Evolutionary conservation across 1,284 basidiomycete genomes (phyloP).

Genomic region (Ustilago hordei): DNA sequence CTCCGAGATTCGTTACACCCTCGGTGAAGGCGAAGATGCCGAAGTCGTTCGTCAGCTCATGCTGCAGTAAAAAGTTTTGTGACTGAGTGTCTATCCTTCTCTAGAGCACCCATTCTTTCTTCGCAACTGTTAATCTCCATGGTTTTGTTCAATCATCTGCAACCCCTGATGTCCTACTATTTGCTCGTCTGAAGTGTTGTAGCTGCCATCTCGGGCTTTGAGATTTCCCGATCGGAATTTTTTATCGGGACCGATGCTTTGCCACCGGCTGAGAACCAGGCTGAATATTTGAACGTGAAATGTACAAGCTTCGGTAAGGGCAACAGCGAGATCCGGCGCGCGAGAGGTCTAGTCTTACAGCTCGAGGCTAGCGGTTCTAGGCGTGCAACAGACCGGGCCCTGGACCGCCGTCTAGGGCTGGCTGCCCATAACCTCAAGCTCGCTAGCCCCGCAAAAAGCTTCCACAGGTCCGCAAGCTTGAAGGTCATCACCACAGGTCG

Average conservation of each 20-base stretch:
- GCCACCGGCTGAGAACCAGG: no score
- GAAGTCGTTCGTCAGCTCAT: conserved; percentile 38
- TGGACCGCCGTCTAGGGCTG: background rate
- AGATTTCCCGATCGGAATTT: no score
- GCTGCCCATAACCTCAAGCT: background rate
- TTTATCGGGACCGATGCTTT: no score
- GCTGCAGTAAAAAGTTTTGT: conserved; percentile 20
- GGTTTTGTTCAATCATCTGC: no score
- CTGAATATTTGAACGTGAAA: conserved; percentile 34
- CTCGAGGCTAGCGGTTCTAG: background rate
- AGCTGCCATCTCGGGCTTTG: no score
- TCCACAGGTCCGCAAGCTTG: background rate
- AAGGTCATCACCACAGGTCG: background rate
- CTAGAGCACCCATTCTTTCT: background rate
- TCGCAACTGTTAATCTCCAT: background rate
- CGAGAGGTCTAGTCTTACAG: background rate
- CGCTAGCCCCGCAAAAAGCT: background rate
- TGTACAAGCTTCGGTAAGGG: conserved; percentile 44
- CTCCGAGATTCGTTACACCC: conserved; percentile 70
- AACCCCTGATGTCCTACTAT: no score
- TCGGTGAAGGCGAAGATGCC: conserved; percentile 61
- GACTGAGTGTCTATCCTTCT: no score
- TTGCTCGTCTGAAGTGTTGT: no score
- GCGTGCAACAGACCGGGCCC: background rate
- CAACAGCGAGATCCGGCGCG: conserved; percentile 16